Percentiles rank a stretch among this genome's conserved stretches.
These are phyloP conservation scores for Phytophthora tubulina DNA, from an alignment of 352 stramenopile species.

Conservation along the genomic window DNA sequence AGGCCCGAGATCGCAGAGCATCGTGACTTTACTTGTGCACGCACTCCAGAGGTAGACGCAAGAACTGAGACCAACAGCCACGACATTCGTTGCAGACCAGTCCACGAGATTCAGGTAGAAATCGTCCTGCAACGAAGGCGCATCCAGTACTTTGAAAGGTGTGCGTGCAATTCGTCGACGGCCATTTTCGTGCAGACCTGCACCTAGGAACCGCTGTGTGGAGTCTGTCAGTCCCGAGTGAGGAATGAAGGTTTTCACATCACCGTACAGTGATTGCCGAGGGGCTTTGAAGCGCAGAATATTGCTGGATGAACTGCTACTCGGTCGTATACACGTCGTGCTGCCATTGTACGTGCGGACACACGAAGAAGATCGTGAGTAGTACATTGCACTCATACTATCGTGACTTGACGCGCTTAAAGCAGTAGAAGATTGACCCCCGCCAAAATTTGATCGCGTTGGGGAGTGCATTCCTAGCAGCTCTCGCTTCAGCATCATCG, in stretches of 20 bases:
- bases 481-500: constrained; percentile 83
- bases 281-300: constrained; percentile 81
- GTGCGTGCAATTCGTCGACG: constrained; percentile 91
- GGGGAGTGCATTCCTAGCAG: constrained; percentile 71
- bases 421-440: constrained; percentile 25
- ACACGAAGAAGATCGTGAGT: constrained; percentile 31
- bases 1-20: constrained; percentile 90
- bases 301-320: constrained; percentile 59
- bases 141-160: constrained; percentile 98
- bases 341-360: constrained; percentile 45
- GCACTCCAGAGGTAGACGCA: constrained; percentile 97
- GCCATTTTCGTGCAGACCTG: constrained; percentile 31
- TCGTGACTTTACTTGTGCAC: constrained; percentile 93
- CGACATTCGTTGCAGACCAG: constrained; percentile 96
- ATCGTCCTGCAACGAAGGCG: constrained; percentile 96
- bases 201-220: constrained; percentile 42
- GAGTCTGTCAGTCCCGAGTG: constrained; percentile 55
- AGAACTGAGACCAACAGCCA: constrained; percentile 94
- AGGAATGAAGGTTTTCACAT: constrained; percentile 65
- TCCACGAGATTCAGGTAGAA: constrained; percentile 99
- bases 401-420: constrained; percentile 31
- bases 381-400: constrained; percentile 42
- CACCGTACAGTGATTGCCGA: constrained; percentile 63
- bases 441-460: constrained; percentile 40
- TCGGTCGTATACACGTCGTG: constrained; percentile 42